Evolutionary conservation across 352 stramenopile genomes (phyloP).

Genomic region (Globisporangium middletonii): DNA sequence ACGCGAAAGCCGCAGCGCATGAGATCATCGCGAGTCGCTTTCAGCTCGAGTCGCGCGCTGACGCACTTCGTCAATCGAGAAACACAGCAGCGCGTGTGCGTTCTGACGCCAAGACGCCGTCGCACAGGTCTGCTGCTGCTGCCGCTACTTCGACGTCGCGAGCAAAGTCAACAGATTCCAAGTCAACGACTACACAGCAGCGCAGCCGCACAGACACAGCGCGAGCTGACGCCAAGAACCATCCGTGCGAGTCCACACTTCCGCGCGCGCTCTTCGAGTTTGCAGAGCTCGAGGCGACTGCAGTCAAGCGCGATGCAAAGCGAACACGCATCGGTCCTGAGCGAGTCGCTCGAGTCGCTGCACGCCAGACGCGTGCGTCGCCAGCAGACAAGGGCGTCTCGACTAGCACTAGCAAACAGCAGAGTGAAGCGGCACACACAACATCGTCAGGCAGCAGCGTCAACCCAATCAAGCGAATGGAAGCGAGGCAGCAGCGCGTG

Average conservation of each 20-base stretch:
- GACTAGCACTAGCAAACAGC: not conserved
- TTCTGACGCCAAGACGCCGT: not conserved
- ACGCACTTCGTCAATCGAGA: constrained; percentile 21
- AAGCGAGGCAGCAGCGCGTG: constrained; percentile 25
- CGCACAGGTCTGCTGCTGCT: not conserved
- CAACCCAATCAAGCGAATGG: constrained; percentile 23
- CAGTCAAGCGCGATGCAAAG: not conserved
- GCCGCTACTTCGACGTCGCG: not conserved
- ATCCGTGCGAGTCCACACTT: not conserved
- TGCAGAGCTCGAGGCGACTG: not conserved
- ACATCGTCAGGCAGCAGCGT: not conserved
- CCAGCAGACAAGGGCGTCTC: not conserved
- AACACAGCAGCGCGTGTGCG: not conserved
- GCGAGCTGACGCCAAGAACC: not conserved
- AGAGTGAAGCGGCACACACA: not conserved
- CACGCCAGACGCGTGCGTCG: not conserved
- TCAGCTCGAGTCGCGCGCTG: constrained; percentile 32
- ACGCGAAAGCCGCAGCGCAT: constrained; percentile 20
- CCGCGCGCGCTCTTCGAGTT: constrained; percentile 1
- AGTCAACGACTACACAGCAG: not conserved
- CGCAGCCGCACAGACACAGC: not conserved
- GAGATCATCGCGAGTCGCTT: constrained; percentile 46
- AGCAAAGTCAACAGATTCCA: not conserved
- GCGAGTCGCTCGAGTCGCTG: not conserved
- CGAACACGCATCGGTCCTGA: not conserved